Conservation (phyloP, 2,329 filamentous ascomycete genomes). For the Apiospora koreana region DNA sequence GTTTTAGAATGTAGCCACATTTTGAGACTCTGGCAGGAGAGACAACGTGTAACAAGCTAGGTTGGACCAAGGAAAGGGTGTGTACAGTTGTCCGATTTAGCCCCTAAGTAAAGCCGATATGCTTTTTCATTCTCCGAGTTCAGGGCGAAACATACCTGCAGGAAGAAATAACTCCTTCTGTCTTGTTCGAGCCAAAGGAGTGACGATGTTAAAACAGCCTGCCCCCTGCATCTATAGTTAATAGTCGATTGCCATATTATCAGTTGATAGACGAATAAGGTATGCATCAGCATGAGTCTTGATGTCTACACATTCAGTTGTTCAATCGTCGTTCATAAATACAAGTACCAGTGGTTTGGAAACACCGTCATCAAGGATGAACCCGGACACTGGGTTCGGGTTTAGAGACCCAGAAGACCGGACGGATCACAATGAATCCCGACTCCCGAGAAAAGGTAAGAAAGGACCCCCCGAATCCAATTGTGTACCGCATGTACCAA, state of each 20-base stretch:
- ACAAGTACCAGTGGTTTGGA: neutral
- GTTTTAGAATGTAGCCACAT: neutral
- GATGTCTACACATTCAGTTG: no score
- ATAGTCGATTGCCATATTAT: neutral
- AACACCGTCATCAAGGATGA: neutral
- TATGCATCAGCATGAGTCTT: neutral
- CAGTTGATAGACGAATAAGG: neutral
- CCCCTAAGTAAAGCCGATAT: slow-evolving; percentile 6
- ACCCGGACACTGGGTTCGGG: neutral
- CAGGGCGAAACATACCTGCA: neutral
- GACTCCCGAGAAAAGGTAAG: neutral
- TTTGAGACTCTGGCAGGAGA: slow-evolving; percentile 4
- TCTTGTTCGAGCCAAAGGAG: neutral
- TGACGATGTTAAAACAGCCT: neutral
- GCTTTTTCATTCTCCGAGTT: slow-evolving; percentile 4
- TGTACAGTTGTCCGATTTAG: slow-evolving; percentile 10
- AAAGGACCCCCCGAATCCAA: neutral
- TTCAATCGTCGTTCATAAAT: no score
- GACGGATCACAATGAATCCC: neutral
- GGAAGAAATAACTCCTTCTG: neutral
- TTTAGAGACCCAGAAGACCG: neutral
- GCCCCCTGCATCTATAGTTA: neutral
- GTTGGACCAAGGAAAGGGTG: neutral
- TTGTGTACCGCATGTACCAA: neutral
- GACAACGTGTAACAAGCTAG: slow-evolving; percentile 5